Conservation (phyloP, 805 yeast species). For the Yamadazyma paraphyllophila region DNA sequence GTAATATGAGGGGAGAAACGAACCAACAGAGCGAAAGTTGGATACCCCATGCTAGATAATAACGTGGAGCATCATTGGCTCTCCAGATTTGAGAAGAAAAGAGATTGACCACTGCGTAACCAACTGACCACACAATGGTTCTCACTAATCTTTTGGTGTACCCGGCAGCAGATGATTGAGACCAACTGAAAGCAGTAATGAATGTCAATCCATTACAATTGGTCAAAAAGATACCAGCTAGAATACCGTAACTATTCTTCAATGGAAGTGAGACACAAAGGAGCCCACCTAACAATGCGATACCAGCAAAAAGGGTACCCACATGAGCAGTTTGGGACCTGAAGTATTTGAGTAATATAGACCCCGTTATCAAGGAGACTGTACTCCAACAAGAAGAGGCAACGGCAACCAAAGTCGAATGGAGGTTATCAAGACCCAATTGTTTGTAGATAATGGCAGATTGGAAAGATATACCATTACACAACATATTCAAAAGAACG, state of each 20-base stretch:
- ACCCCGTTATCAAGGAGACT: conserved; percentile 14
- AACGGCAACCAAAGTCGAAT: conserved; percentile 6
- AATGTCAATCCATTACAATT: conserved; percentile 9
- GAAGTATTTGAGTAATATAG: conserved; percentile 2
- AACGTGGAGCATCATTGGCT: conserved; percentile 26
- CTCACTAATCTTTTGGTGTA: conserved; percentile 48
- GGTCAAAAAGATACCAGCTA: conserved; percentile 7
- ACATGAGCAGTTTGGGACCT: conserved; percentile 5
- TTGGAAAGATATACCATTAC: conserved; percentile 8
- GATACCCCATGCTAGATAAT: conserved; percentile 39
- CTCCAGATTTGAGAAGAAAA: conserved; percentile 55
- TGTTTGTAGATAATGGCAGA: conserved; percentile 3
- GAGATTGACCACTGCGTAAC: conserved; percentile 47
- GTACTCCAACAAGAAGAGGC: conserved; percentile 1
- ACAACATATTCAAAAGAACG: conserved; percentile 11
- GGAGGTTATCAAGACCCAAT: conserved; percentile 1
- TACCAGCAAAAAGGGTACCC: not conserved
- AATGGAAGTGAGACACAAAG: conserved; percentile 6
- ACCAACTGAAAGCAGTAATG: conserved; percentile 20
- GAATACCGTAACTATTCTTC: conserved; percentile 6
- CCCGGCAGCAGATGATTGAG: conserved; percentile 34
- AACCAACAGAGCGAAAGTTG: conserved; percentile 50
- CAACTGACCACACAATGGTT: conserved; percentile 40
- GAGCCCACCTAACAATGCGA: conserved; percentile 6
- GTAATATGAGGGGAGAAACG: conserved; percentile 40